Percentiles rank a stretch among this genome's conserved stretches.
These are phyloP conservation scores for Exophiala alcalophila DNA, from an alignment of 2,329 filamentous ascomycete species.

Conservation along the genomic window DNA sequence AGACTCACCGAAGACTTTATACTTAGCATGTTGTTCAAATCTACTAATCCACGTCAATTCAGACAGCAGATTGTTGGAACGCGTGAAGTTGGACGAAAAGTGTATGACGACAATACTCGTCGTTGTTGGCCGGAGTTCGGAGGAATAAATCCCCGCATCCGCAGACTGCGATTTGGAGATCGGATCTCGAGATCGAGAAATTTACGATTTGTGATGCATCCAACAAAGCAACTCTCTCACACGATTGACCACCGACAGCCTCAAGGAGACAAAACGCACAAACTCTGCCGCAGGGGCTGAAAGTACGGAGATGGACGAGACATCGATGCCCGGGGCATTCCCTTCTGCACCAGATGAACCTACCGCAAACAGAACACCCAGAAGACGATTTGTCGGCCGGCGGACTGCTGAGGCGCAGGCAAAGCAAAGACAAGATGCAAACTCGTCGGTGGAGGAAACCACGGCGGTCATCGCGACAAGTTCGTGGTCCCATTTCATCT, in stretches of 20 bases:
- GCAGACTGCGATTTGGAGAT: slow-evolving; percentile 1
- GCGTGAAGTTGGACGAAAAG: background rate
- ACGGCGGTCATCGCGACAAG: slow-evolving; percentile 38
- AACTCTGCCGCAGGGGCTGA: background rate
- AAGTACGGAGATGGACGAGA: slow-evolving; percentile 49
- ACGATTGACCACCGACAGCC: background rate
- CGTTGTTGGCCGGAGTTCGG: too few relatives aligned
- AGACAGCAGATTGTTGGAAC: background rate
- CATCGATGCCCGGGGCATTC: slow-evolving; percentile 28
- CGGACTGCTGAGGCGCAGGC: slow-evolving; percentile 59
- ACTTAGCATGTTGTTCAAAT: background rate
- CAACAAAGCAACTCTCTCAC: background rate
- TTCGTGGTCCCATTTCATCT: slow-evolving; percentile 1
- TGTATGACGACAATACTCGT: slow-evolving; percentile 1
- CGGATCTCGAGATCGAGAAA: too few relatives aligned
- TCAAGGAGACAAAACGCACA: background rate
- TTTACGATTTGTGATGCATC: slow-evolving; percentile 2
- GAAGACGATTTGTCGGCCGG: slow-evolving; percentile 86
- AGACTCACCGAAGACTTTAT: background rate
- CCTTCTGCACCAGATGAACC: slow-evolving; percentile 14
- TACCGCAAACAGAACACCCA: slow-evolving; percentile 59
- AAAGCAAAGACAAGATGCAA: slow-evolving; percentile 62
- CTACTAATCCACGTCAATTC: background rate
- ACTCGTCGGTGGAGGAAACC: slow-evolving; percentile 67
- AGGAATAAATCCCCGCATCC: slow-evolving; percentile 6